phyloP scores from a whole-genome alignment of 768 basidiomycete genomes.

The Tylopilus intermedius region DNA sequence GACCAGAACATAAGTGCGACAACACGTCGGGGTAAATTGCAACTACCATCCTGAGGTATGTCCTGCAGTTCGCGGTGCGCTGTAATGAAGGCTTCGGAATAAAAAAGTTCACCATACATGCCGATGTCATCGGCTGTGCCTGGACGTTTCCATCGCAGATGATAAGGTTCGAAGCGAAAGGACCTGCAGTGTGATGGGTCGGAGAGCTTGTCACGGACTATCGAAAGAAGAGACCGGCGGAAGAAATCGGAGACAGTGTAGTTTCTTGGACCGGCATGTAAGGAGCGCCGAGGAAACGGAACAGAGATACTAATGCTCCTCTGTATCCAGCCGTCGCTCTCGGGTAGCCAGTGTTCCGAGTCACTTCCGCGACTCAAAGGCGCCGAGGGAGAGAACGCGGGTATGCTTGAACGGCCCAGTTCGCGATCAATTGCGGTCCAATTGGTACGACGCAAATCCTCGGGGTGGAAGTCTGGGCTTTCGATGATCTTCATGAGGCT shows the following conservation, averaged over 20 bases:
- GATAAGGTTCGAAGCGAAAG: not conserved
- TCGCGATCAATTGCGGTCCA: not conserved
- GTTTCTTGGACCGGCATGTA: not conserved
- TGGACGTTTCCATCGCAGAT: not conserved
- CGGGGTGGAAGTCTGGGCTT: not conserved
- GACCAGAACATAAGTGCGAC: constrained; percentile 2
- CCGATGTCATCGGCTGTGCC: too few relatives aligned
- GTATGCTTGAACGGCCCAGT: not conserved
- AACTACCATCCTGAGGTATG: not conserved
- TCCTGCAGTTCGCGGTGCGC: not conserved
- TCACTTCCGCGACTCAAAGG: too few relatives aligned
- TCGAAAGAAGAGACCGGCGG: not conserved
- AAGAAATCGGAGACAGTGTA: not conserved
- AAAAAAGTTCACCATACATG: not conserved
- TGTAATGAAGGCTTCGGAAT: not conserved
- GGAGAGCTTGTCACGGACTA: not conserved
- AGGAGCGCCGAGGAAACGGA: not conserved
- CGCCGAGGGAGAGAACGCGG: too few relatives aligned
- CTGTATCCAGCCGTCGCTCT: too few relatives aligned
- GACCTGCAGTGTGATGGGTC: not conserved
- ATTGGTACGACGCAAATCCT: not conserved
- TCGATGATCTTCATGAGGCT: not conserved
- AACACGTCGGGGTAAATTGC: not conserved
- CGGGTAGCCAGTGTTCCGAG: too few relatives aligned
- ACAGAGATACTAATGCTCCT: not conserved